Evolutionary conservation across 2,329 filamentous ascomycete genomes (phyloP), one percentile per base, ranked within the genome.

Genomic region (Ophiosphaerella narmari): DNA sequence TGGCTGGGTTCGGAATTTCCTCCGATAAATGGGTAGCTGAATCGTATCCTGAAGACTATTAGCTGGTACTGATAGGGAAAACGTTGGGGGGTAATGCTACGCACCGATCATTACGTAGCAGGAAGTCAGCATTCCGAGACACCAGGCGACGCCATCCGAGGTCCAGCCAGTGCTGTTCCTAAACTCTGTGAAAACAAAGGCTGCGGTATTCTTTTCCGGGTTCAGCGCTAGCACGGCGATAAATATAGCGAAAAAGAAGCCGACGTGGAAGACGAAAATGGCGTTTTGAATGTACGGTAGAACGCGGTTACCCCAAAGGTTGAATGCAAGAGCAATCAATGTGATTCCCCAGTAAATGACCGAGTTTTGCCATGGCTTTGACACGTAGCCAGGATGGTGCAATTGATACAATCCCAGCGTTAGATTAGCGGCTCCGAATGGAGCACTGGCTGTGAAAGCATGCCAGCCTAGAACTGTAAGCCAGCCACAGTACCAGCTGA

Each of bases 141-240:
- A 41, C 39, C 39, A 41, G 14, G 39, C 39, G 7, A 41, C 16
- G 1, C 75, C 77, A 21, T 58, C 46, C 46, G 79, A 77, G 14
- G 63, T 59, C 52, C 80, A 80, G 1, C 69, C 48, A 7, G 39
- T 41, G 21, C 23, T 32, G 14, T 41, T 72, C 69, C 43, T 79
- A 77, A 0, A 77, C 76, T 4, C 70, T 67, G 18, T 67, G 46
- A 0, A 73, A 57, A 7, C 63, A 57, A 11, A 66, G 63, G 26
- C 68, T n/a, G 39, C 39, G 14, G 68, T 2, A 74, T 70, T 1
- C 74, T 71, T 57, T 1, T 73, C 68, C 57, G 71, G 73, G 5
- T 79, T 60, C 4, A 74, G 66, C 16, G 78, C 74, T 13, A 80
- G 59, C 47, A 79, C 73, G 4, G 72, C 76, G 48, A 80, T 75